These are phyloP conservation scores for Bretschneidera sinensis DNA, from an alignment of 345 rosid species.

Conservation along the genomic window DNA sequence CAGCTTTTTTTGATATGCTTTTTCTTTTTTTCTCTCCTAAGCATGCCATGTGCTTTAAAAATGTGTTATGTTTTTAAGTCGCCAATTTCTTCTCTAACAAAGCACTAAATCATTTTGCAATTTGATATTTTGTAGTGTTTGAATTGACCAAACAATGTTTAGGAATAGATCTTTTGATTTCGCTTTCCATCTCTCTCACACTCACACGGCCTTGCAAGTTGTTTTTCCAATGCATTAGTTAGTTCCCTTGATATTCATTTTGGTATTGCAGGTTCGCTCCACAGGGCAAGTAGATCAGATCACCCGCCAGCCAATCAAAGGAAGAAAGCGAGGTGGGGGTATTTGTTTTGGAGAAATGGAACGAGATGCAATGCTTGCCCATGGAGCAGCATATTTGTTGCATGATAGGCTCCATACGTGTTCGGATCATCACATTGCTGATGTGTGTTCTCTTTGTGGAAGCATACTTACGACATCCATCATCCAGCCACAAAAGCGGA, in stretches of 20 bases:
- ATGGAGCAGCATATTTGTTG: conserved; percentile 88
- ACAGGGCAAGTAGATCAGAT: conserved; percentile 86
- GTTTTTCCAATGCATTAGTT: neutral
- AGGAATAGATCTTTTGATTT: too few species aligned
- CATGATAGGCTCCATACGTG: conserved; percentile 95
- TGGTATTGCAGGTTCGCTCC: conserved; percentile 68
- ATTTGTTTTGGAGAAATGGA: conserved; percentile 98
- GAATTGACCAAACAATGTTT: too few species aligned
- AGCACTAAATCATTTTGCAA: too few species aligned
- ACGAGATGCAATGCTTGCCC: conserved; percentile 87
- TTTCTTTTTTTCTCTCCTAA: too few species aligned
- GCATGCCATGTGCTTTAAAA: too few species aligned
- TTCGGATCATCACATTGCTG: conserved; percentile 88
- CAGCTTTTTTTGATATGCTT: too few species aligned
- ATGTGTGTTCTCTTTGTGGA: conserved; percentile 81
- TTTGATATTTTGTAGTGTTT: too few species aligned
- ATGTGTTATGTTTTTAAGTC: too few species aligned
- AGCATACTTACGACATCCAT: conserved; percentile 66
- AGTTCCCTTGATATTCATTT: neutral
- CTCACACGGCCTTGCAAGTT: too few species aligned
- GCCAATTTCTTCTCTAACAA: too few species aligned
- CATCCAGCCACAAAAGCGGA: conserved; percentile 52
- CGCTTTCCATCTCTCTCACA: neutral
- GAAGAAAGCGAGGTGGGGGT: conserved; percentile 95
- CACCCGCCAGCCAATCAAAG: conserved; percentile 91